Base-by-base conservation (phyloP, 768 basidiomycete genomes). In the Phylloporus sp. region DNA sequence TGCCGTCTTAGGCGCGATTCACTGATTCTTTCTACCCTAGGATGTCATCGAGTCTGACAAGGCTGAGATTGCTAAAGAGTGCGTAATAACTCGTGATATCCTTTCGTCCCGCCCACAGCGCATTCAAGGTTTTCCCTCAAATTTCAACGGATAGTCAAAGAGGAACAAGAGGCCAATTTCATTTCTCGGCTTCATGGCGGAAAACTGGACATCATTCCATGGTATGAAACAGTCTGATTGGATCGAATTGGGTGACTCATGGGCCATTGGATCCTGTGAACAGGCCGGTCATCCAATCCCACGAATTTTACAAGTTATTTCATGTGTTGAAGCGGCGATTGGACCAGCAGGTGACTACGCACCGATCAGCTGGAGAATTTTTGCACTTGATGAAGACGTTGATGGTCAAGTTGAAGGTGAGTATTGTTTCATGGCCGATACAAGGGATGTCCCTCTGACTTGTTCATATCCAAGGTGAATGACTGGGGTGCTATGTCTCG, bases 321-420 rank as follows among this genome's bases (percentile, higher is more conserved):
- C 69, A 70, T 0, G 61, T 65, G 0, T 55, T 85, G 26, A 80
- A 78, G 55, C 67, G 64, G 45, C 66, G 66, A 2, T 61, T 85
- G 6, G 78, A 84, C 51, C 66, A 70, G 43, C 80, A 83, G 50
- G 50, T 56, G 2, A 50, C 76, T 0, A 80, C 81, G 0, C 81
- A 84, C 56, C 65, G 60, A 0, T 69, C 73, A 0, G 83, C 79
- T 0, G 78, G 77, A 15, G 73, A 78, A 47, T 85, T 85, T 56
- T 65, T 84, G 6, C 75, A 77, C 32, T 71, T 76, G 2, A 67
- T 85, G 60, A 85, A 85, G 63, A 80, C 80, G 0, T 55, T 85
- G 38, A 85, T 85, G 83, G 83, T 82, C n/a, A 85, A 85, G 52
- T 59, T 85, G 36, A 84, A 84, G 74, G 83, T 80, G 45, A 51